A percentile compares a stretch with the other conserved stretches of the same genome.
These are phyloP conservation scores for Cyphellophora europaea DNA, from an alignment of 2,329 filamentous ascomycete species.

Conservation along the genomic window DNA sequence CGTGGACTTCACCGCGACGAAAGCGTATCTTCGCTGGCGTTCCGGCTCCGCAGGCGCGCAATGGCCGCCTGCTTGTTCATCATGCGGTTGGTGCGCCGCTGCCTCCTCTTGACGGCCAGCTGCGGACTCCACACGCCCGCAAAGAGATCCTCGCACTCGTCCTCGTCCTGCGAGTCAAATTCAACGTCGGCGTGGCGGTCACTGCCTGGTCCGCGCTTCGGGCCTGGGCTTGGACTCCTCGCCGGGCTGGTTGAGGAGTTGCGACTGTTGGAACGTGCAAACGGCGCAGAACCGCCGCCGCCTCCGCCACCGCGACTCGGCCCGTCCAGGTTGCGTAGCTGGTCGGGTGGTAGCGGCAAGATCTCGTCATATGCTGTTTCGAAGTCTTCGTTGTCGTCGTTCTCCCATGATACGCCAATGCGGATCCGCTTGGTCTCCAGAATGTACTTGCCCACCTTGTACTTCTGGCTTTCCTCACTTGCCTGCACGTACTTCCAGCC, in stretches of 20 bases:
- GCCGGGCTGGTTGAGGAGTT: background rate
- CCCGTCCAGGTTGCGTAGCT: slow-evolving; percentile 10
- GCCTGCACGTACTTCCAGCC: slow-evolving; percentile 59
- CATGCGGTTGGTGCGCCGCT: slow-evolving; percentile 15
- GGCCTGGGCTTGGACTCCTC: background rate
- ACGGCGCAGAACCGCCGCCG: background rate
- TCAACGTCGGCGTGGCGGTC: slow-evolving; percentile 34
- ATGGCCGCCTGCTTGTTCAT: background rate
- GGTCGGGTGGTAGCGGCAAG: slow-evolving; percentile 9
- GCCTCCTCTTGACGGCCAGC: slow-evolving; percentile 38
- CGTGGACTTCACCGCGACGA: background rate
- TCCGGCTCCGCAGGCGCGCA: background rate
- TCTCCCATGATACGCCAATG: slow-evolving; percentile 44
- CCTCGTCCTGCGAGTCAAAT: slow-evolving; percentile 57
- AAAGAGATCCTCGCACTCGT: slow-evolving; percentile 58
- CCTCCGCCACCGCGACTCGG: slow-evolving; percentile 1
- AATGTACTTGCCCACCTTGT: slow-evolving; percentile 60
- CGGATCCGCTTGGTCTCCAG: slow-evolving; percentile 50
- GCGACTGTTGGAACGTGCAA: background rate
- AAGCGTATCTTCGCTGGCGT: background rate
- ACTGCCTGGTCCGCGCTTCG: slow-evolving; percentile 1
- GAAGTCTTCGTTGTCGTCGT: slow-evolving; percentile 11
- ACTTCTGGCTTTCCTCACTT: slow-evolving; percentile 51
- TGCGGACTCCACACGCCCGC: slow-evolving; percentile 51
- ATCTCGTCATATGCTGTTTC: slow-evolving; percentile 9